Evolutionary conservation across 2,329 filamentous ascomycete species (phyloP).

Genomic region (Truncatella angustata): DNA sequence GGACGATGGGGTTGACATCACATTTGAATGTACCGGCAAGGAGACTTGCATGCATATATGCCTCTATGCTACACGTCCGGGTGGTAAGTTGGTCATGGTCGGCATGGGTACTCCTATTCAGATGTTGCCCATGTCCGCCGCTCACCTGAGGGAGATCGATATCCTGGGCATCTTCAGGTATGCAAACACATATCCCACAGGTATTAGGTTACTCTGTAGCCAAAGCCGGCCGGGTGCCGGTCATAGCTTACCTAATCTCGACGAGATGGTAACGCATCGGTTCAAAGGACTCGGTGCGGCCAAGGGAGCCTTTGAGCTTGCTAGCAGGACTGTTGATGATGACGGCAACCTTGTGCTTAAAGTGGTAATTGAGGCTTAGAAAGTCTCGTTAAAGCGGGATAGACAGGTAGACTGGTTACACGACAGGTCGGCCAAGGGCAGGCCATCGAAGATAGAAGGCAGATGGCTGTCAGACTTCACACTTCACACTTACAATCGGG

Average conservation of each 20-base stretch:
- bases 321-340: conserved; percentile 65
- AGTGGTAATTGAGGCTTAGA: conserved; percentile 60
- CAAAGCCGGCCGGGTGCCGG: conserved; percentile 35
- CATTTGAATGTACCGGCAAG: conserved; percentile 77
- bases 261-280: conserved; percentile 71
- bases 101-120: conserved; percentile 79
- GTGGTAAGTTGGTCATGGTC: conserved; percentile 72
- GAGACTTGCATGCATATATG: conserved; percentile 72
- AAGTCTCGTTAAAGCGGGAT: not conserved
- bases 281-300: conserved; percentile 64
- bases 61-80: conserved; percentile 69
- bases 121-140: conserved; percentile 70
- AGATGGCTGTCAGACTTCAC: too few species aligned
- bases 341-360: conserved; percentile 70
- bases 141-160: conserved; percentile 72
- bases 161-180: conserved; percentile 76
- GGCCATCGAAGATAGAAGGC: too few species aligned
- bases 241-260: conserved; percentile 58
- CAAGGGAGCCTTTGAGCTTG: conserved; percentile 67
- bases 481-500: too few species aligned
- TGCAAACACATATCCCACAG: conserved; percentile 70
- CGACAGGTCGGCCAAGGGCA: too few species aligned
- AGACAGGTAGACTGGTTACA: not conserved
- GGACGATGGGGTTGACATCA: conserved; percentile 65
- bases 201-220: conserved; percentile 60